phyloP scores from a whole-genome alignment of 768 basidiomycete species.

The Inosperma sp. region DNA sequence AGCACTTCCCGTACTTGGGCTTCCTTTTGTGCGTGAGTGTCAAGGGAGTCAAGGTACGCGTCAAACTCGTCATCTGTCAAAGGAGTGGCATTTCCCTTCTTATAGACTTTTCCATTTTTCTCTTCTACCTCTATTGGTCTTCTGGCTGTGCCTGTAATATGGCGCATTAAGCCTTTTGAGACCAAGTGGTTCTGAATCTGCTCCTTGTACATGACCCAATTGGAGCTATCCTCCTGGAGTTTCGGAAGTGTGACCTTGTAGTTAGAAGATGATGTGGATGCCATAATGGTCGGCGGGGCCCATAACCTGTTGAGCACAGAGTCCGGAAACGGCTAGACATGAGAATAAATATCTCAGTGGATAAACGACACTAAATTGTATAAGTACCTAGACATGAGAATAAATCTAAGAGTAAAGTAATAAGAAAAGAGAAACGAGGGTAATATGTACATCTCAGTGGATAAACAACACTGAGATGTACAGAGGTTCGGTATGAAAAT shows the following conservation, averaged over 20 bases:
- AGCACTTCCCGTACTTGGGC: too few relatives aligned
- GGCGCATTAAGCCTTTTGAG: constrained; percentile 23
- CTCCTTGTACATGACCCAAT: constrained; percentile 29
- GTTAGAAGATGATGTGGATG: constrained; percentile 13
- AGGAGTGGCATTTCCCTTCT: background rate
- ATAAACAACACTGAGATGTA: too few relatives aligned
- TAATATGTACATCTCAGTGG: background rate
- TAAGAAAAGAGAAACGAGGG: background rate
- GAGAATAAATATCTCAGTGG: constrained; percentile 46
- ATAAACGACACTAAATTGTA: background rate
- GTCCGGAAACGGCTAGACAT: background rate
- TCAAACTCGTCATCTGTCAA: constrained; percentile 20
- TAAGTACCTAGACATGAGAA: background rate
- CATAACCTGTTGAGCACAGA: constrained; percentile 27
- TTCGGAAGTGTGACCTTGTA: constrained; percentile 23
- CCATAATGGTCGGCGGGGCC: constrained; percentile 18
- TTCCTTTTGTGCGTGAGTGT: background rate
- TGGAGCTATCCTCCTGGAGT: constrained; percentile 25
- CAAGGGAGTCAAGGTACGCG: background rate
- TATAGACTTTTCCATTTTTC: constrained; percentile 15
- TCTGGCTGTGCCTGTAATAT: constrained; percentile 21
- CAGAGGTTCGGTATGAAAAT: too few relatives aligned
- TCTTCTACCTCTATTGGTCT: constrained; percentile 15
- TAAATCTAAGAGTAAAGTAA: background rate
- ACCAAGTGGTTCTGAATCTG: constrained; percentile 19